Percentiles rank a stretch among this genome's conserved stretches.
Conservation (phyloP, 169 alveolate species). For the Cryptosporidium tyzzeri region DNA sequence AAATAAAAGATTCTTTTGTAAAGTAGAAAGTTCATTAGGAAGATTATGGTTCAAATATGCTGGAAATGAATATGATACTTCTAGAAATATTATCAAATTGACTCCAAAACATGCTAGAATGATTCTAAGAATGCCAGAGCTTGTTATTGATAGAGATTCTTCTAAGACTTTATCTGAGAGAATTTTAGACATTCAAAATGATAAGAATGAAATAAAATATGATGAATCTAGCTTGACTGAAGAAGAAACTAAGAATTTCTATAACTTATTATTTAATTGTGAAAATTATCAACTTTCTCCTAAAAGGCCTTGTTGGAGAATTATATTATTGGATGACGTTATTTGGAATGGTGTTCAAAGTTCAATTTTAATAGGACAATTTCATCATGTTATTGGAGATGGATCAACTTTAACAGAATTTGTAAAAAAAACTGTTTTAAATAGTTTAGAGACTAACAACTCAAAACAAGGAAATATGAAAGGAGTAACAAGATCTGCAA, state of each 20-base stretch:
- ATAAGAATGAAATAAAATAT: background rate
- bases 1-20: slow-evolving; percentile 56
- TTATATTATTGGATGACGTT: slow-evolving; percentile 48
- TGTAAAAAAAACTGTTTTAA: slow-evolving; percentile 33
- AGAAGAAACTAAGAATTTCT: slow-evolving; percentile 20
- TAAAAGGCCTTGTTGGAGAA: slow-evolving; percentile 72
- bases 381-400: slow-evolving; percentile 72
- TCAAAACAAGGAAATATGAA: background rate
- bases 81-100: slow-evolving; percentile 18
- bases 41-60: slow-evolving; percentile 48
- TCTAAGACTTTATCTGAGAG: slow-evolving; percentile 5
- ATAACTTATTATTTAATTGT: slow-evolving; percentile 25
- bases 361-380: slow-evolving; percentile 62
- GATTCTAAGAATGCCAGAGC: slow-evolving; percentile 32
- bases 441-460: slow-evolving; percentile 7
- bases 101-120: slow-evolving; percentile 47
- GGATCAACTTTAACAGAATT: slow-evolving; percentile 70
- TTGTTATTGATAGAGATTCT: slow-evolving; percentile 33
- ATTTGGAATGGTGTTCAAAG: slow-evolving; percentile 51
- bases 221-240: background rate
- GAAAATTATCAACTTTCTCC: slow-evolving; percentile 16
- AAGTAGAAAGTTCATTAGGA: slow-evolving; percentile 46
- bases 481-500: slow-evolving; percentile 62
- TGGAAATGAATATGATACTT: slow-evolving; percentile 14
- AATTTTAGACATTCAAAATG: background rate